Evolutionary conservation across 495 filamentous ascomycete species (phyloP).

Genomic region (Clohesyomyces aquaticus): DNA sequence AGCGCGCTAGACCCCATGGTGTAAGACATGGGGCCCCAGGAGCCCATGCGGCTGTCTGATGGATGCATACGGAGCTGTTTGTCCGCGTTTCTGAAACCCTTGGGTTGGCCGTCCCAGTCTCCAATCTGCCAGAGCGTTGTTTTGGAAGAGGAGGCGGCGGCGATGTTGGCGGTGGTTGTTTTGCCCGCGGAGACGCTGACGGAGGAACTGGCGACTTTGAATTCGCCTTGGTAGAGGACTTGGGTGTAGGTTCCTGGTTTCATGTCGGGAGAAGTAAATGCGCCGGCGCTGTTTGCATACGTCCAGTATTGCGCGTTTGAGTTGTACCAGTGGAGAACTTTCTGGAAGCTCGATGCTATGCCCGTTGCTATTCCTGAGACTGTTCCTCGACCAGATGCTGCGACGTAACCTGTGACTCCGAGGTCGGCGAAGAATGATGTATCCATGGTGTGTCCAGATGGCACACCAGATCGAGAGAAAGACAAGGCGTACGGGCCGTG

Average conservation of each 20-base stretch:
- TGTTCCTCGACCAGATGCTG: conserved; percentile 57
- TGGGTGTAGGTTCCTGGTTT: conserved; percentile 70
- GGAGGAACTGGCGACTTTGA: conserved; percentile 56
- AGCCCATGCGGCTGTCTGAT: conserved; percentile 62
- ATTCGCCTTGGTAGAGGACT: conserved; percentile 68
- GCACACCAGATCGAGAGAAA: conserved; percentile 63
- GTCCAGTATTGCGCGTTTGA: conserved; percentile 66
- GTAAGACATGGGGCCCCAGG: conserved; percentile 63
- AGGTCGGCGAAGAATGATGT: conserved; percentile 64
- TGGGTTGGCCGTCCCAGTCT: conserved; percentile 65
- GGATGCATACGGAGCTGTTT: conserved; percentile 71
- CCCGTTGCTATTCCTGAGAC: conserved; percentile 63
- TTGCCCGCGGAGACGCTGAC: conserved; percentile 60
- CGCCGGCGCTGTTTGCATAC: conserved; percentile 55
- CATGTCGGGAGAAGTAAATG: conserved; percentile 67
- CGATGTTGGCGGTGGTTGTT: conserved; percentile 58
- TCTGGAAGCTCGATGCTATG: conserved; percentile 50
- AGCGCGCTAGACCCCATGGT: conserved; percentile 59
- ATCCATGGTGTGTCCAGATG: conserved; percentile 54
- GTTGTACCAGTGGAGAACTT: conserved; percentile 70
- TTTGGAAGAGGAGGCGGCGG: conserved; percentile 51
- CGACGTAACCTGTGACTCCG: conserved; percentile 61
- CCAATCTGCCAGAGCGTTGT: conserved; percentile 67
- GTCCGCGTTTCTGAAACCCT: conserved; percentile 66
- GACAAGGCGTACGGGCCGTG: conserved; percentile 67